Evolutionary conservation across 2,329 filamentous ascomycete genomes (phyloP), one percentile per base, ranked within the genome.

Genomic region (Penicillium brasilianum): DNA sequence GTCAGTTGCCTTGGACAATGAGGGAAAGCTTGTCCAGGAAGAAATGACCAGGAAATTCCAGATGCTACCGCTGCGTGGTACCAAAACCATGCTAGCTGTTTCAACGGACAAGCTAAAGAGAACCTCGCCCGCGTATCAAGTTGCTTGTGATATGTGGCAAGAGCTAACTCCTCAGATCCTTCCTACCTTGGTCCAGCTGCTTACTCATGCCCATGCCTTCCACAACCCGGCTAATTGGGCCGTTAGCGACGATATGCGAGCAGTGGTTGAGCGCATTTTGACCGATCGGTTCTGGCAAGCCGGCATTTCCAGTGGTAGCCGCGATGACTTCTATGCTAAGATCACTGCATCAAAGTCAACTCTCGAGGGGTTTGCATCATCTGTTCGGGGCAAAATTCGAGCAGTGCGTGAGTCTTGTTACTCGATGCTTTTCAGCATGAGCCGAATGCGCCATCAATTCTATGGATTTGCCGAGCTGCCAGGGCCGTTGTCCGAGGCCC

Each of bases 211-310:
- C 0, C 94, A 98, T 78, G 91, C 92, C 1, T 93, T 96, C 64
- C 93, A 97, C 73, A 93, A 97, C 69, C 87, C 91, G 1, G 82
- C 86, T 20, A 96, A 93, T 72, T 99, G 95, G 94, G 82, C 84
- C 10, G 86, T 97, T 16, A 89, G 93, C 1, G 75, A 82, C 11
- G 92, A 96, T 44, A 89, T 96, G 82, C 88, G 88, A 60, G 80
- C 84, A 5, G 87, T 96, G 55, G 90, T 98, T 41, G 86, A 88
- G 46, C 87, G 91, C 22, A 92, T 98, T 20, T 81, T 99, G 22
- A 96, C 93, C 14, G 95, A 99, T 77, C 86, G 95, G 25, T 99
- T 99, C 76, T 99, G 95, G 95, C 95, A 99, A 81, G 92, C 93
- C 7, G 95, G 95, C 10, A 99, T 99, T 54, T 98, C 95, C 0